Evolutionary conservation across 148 eudicot genomes (phyloP), one percentile per base, ranked within the genome.

Genomic region (Drosera capensis): DNA sequence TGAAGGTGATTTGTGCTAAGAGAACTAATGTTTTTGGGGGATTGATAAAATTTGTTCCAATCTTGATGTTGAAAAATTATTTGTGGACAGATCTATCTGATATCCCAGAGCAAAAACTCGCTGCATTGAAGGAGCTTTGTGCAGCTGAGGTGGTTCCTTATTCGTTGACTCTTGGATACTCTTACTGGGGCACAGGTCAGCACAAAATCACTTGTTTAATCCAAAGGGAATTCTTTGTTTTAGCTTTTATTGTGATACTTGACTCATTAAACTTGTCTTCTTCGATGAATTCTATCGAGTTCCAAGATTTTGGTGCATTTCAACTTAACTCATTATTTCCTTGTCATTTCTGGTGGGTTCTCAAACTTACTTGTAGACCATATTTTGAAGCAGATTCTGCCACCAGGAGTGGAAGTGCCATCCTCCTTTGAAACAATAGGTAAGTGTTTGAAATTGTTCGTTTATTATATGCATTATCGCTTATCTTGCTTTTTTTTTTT

Each of bases 391-490:
- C 83, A 81, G 79, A 77, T 92, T 63, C 66, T 92, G 47, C 95
- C 99, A 5, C 70, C 79, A 53, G 99, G 83, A 51, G 55, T 85
- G 41, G 95, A 85, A 68, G 79, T 79, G 46, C 99, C 95, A 28
- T 85, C 95, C 17, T 85, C 99, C 34, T 92, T 92, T 59, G 99
- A 85, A 72, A 92, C 99, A 56, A 76, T 92, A 85, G 99, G 76
- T 85, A 72, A 92, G 99, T 85, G 48, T 62, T 64, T 48, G 48
- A 20, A 34, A 28, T 3, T 34, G 38, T 9, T 34, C 3, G 13
- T 34, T 15, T 34, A 34, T 34, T 34, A 9, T 11, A 9, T 5
- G 38, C n/a, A 9, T 34, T 3, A 5, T 34, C n/a, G 9, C 38
- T 34, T 9, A 34, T 5, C 2, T 11, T 13, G 11, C 3, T 34